Conservation (phyloP, 345 rosid species). For the Crucihimalaya himalaica region DNA sequence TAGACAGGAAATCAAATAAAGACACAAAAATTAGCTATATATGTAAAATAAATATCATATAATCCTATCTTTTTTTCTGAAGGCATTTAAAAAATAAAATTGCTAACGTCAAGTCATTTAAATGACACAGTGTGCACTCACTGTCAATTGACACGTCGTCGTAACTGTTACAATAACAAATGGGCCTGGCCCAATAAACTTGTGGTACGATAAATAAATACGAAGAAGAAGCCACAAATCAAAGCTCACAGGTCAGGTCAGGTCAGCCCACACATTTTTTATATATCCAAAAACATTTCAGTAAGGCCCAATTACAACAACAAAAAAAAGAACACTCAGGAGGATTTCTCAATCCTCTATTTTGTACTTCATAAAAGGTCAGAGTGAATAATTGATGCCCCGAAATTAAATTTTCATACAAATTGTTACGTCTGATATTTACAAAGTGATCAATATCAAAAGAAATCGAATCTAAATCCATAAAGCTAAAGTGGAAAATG, state of each 20-base stretch:
- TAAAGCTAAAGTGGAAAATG: conserved; percentile 6
- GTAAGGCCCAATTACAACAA: background rate
- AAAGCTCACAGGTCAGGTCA: background rate
- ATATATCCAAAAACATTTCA: background rate
- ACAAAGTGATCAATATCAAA: background rate
- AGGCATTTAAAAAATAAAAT: no score
- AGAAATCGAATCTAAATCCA: background rate
- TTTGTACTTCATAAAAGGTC: background rate
- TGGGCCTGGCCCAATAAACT: background rate
- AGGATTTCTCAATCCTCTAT: no score
- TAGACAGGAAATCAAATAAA: background rate
- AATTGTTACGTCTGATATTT: background rate
- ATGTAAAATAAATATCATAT: no score
- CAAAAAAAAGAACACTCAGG: no score
- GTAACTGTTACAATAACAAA: background rate
- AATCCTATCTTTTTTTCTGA: no score
- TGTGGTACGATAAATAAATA: background rate
- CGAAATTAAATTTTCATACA: background rate
- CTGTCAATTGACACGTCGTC: background rate
- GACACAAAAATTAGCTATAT: background rate
- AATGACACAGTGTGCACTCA: no score
- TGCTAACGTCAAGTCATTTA: no score
- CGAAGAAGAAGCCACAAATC: background rate
- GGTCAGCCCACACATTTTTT: background rate
- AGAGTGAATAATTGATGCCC: background rate